These are phyloP conservation scores for Metschnikowia amazonensis DNA, from an alignment of 805 yeast genomes.

Conservation along the genomic window DNA sequence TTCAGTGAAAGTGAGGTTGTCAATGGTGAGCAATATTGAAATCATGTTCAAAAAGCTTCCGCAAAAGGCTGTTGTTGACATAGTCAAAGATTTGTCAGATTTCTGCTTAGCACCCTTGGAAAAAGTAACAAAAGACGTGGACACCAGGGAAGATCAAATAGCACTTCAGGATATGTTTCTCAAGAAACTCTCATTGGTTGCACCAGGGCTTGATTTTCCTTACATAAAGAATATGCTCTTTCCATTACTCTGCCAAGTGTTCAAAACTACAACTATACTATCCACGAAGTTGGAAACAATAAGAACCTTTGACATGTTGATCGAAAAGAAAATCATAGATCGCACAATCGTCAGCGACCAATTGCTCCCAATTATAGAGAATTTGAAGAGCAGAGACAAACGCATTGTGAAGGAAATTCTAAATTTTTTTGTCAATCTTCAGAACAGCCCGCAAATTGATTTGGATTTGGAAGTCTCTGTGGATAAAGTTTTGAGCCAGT, in stretches of 20 bases:
- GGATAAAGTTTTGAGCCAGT: constrained; percentile 14
- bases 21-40: constrained; percentile 42
- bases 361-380: constrained; percentile 71
- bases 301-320: constrained; percentile 53
- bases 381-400: constrained; percentile 74
- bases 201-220: constrained; percentile 57
- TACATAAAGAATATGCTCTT: constrained; percentile 70
- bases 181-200: constrained; percentile 35
- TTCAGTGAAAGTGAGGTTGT: constrained; percentile 31
- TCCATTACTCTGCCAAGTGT: constrained; percentile 67
- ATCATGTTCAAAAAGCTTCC: constrained; percentile 48
- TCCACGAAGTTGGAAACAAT: constrained; percentile 72
- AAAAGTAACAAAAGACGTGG: constrained; percentile 22
- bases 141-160: constrained; percentile 29
- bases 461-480: constrained; percentile 15
- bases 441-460: constrained; percentile 32
- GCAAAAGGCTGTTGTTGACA: constrained; percentile 47
- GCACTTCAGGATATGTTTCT: constrained; percentile 53
- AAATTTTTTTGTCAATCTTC: constrained; percentile 49
- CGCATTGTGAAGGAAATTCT: constrained; percentile 53
- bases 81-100: constrained; percentile 43
- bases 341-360: constrained; percentile 69
- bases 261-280: constrained; percentile 79
- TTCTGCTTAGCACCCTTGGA: constrained; percentile 24
- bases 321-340: constrained; percentile 62